Conservation (phyloP, 805 yeast genomes). For the Candida pseudoglaebosa region DNA sequence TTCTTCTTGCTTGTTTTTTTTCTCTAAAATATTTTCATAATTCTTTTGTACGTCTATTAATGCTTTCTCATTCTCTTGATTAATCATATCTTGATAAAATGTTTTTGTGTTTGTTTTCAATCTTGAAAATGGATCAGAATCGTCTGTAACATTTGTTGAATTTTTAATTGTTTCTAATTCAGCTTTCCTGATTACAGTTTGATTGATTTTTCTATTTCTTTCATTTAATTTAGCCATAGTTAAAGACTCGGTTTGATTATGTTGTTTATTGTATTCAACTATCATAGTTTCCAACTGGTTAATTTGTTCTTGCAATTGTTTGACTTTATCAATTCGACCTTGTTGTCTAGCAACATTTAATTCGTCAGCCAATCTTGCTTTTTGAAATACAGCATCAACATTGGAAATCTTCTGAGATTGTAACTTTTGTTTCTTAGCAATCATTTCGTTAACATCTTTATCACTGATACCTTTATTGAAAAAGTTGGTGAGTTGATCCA, state of each 20-base stretch:
- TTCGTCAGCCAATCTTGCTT: constrained; percentile 68
- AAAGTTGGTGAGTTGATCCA: constrained; percentile 57
- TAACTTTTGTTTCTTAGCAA: constrained; percentile 64
- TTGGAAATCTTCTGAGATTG: constrained; percentile 19
- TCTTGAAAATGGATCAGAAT: constrained; percentile 80
- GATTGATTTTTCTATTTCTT: constrained; percentile 80
- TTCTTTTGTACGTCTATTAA: constrained; percentile 49
- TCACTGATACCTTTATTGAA: constrained; percentile 65
- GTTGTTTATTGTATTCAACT: constrained; percentile 27
- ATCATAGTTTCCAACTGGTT: constrained; percentile 46
- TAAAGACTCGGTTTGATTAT: constrained; percentile 34
- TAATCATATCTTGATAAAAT: constrained; percentile 60
- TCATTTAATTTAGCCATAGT: constrained; percentile 72
- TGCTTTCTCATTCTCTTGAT: constrained; percentile 57
- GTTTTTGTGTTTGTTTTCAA: constrained; percentile 83
- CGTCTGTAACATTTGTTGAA: constrained; percentile 38
- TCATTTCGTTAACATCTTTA: constrained; percentile 72
- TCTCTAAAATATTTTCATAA: constrained; percentile 35
- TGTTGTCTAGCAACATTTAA: constrained; percentile 69
- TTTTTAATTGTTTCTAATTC: constrained; percentile 59
- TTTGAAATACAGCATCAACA: constrained; percentile 67
- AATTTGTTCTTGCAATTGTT: constrained; percentile 30
- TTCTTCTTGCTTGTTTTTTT: constrained; percentile 42
- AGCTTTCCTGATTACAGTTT: constrained; percentile 71
- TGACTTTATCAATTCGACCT: constrained; percentile 32